Conservation (phyloP, 208 protist genomes). For the Crithidia sp. region DNA sequence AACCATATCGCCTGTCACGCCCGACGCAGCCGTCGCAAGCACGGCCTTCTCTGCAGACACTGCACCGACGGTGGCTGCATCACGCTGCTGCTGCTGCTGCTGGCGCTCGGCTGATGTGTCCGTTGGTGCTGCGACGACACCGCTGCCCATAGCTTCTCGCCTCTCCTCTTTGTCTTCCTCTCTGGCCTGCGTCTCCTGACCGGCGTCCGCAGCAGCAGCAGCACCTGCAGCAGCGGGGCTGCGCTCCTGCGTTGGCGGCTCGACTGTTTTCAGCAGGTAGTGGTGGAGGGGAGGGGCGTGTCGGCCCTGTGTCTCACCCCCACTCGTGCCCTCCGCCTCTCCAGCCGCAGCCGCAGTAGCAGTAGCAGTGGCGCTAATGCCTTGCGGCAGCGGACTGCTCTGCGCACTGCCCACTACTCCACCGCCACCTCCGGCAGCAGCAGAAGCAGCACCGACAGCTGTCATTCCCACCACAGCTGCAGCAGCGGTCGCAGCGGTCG, state of each 20-base stretch:
- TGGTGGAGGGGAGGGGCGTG: conserved; percentile 31
- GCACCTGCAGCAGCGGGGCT: neutral
- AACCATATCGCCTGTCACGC: too few species aligned
- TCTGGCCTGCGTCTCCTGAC: neutral
- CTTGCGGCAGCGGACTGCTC: neutral
- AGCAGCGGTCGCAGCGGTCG: neutral
- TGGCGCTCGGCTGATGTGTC: too few species aligned
- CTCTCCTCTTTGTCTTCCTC: neutral
- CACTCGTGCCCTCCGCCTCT: neutral
- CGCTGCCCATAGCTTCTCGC: too few species aligned
- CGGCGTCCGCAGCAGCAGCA: neutral
- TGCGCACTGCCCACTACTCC: neutral
- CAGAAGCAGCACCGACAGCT: neutral
- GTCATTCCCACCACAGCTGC: neutral
- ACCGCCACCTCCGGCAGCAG: neutral
- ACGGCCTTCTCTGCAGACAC: too few species aligned
- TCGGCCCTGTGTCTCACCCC: neutral
- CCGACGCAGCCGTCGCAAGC: too few species aligned
- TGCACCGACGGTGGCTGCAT: too few species aligned
- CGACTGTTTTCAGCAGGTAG: conserved; percentile 34
- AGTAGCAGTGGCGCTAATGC: neutral
- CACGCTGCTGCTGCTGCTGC: too few species aligned
- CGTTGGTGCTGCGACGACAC: too few species aligned
- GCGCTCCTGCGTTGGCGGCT: conserved; percentile 23
- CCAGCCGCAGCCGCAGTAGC: neutral